Conservation (phyloP, 78 protist genomes). For the Planoprotostelium fungivorum region DNA sequence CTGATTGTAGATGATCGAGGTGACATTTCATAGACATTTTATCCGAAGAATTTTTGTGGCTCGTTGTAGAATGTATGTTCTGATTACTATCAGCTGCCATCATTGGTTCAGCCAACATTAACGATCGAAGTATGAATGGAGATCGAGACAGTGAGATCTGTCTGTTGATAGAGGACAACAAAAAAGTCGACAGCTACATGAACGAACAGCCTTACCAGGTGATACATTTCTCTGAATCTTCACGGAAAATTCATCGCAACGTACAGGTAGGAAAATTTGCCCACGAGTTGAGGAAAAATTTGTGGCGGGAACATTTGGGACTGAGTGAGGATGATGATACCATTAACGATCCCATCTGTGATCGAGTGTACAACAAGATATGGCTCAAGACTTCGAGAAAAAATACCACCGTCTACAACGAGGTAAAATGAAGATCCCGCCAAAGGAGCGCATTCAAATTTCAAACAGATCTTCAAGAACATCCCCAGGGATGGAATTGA, state of each 20-base stretch:
- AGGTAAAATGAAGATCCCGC: constrained; percentile 6
- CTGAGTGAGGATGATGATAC: constrained; percentile 4
- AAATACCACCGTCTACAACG: constrained; percentile 27
- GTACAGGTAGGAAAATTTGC: neutral
- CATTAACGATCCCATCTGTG: constrained; percentile 32
- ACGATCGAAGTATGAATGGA: constrained; percentile 57
- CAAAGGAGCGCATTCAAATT: neutral
- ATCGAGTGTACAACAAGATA: constrained; percentile 6
- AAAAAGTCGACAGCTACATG: neutral
- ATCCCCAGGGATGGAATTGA: neutral
- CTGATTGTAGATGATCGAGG: constrained; percentile 50
- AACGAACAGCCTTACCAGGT: neutral
- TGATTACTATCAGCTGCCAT: neutral
- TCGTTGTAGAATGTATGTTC: neutral
- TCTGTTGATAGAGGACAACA: neutral
- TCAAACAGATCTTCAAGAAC: neutral
- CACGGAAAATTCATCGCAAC: neutral
- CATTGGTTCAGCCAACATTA: constrained; percentile 60
- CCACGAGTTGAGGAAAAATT: neutral
- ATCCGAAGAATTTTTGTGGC: neutral
- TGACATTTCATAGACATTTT: constrained; percentile 14
- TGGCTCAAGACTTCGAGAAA: constrained; percentile 17
- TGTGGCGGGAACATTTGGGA: constrained; percentile 20
- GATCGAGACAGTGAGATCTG: constrained; percentile 21
- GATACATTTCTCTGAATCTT: neutral